These are phyloP conservation scores for Xylaria castorea DNA, from an alignment of 495 filamentous ascomycete genomes.

Conservation along the genomic window DNA sequence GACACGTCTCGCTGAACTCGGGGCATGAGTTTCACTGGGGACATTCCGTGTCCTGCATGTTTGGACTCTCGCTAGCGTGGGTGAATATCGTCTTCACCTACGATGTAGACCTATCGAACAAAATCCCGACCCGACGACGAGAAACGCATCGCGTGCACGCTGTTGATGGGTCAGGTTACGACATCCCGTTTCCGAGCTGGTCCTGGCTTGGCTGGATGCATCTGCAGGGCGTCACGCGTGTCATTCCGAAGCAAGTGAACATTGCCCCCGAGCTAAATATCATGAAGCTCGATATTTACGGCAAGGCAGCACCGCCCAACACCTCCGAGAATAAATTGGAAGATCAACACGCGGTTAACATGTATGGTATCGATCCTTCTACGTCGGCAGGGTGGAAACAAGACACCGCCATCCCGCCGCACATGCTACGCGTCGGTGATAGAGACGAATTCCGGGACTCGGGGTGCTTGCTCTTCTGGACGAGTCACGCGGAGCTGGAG, in stretches of 20 bases:
- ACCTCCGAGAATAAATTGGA: background rate
- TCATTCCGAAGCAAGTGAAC: slow-evolving; percentile 22
- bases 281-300: slow-evolving; percentile 7
- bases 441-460: slow-evolving; percentile 28
- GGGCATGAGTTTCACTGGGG: slow-evolving; percentile 32
- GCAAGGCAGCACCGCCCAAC: background rate
- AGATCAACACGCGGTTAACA: background rate
- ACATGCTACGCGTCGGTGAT: slow-evolving; percentile 4
- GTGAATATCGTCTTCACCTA: background rate
- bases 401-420: background rate
- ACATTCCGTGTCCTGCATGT: slow-evolving; percentile 27
- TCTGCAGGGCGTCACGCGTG: slow-evolving; percentile 15
- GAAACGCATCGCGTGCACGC: background rate
- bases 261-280: slow-evolving; percentile 29
- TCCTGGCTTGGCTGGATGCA: slow-evolving; percentile 32
- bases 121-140: slow-evolving; percentile 5
- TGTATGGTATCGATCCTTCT: background rate
- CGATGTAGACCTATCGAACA: background rate
- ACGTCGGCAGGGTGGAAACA: background rate
- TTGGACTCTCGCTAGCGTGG: background rate
- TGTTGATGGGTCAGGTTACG: background rate
- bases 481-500: slow-evolving; percentile 26
- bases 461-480: slow-evolving; percentile 31
- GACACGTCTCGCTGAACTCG: slow-evolving; percentile 19
- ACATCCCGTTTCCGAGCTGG: slow-evolving; percentile 30